Percentiles rank a stretch among this genome's conserved stretches.
Conservation (phyloP, 371 early-diverging fungal genomes). For the Lichtheimia corymbifera region DNA sequence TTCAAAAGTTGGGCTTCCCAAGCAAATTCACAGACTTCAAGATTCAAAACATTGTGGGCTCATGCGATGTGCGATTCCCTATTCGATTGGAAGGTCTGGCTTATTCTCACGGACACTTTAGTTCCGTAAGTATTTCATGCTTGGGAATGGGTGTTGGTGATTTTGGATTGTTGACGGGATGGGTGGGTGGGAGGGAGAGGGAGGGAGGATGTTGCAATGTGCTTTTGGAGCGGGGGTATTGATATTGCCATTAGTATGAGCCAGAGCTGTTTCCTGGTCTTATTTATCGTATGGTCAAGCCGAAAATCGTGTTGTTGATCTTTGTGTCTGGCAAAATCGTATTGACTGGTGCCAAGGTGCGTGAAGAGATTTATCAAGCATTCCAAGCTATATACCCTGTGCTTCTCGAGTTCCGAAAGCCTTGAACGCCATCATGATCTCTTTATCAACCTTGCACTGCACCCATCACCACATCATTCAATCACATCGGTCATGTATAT, state of each 20-base stretch:
- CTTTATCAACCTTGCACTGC: neutral
- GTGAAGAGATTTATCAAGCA: slow-evolving; percentile 99
- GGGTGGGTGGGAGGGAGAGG: neutral
- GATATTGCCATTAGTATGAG: slow-evolving; percentile 80
- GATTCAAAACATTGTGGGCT: slow-evolving; percentile 99
- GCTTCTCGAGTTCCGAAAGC: slow-evolving; percentile 86
- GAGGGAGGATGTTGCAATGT: neutral
- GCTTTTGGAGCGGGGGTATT: neutral
- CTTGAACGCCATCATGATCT: slow-evolving; percentile 33
- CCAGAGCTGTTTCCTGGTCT: slow-evolving; percentile 99
- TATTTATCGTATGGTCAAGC: slow-evolving; percentile 99
- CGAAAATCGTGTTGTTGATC: slow-evolving; percentile 99
- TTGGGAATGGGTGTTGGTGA: neutral
- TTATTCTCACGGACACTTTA: slow-evolving; percentile 97
- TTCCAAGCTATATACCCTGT: slow-evolving; percentile 99
- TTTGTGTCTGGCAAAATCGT: slow-evolving; percentile 99
- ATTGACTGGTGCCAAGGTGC: slow-evolving; percentile 99
- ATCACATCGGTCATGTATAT: neutral
- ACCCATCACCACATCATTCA: neutral
- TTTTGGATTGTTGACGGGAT: neutral
- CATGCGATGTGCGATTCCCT: slow-evolving; percentile 99
- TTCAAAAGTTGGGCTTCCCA: slow-evolving; percentile 99
- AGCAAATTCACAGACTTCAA: slow-evolving; percentile 99
- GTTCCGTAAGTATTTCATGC: slow-evolving; percentile 72
- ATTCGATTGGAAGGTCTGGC: slow-evolving; percentile 99